Base-by-base conservation (phyloP, 306 rosid genomes). In the Citrullus colocynthis region DNA sequence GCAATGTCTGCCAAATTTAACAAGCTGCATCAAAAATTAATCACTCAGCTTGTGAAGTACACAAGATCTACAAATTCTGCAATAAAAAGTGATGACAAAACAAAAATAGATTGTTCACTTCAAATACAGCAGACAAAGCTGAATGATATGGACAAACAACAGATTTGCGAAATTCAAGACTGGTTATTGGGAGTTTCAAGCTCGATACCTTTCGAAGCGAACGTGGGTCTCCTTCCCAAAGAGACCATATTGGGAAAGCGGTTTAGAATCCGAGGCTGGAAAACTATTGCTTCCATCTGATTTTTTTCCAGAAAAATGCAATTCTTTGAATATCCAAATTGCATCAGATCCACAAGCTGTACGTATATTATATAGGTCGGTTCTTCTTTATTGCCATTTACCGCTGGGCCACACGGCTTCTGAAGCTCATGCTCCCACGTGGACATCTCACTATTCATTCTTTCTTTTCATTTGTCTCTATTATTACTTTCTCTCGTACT, bases 1-100 rank as follows among this genome's bases (percentile, higher is more conserved):
- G 87, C 87, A 85, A 85, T 79, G 82, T 88, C 90, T 81, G 92
- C 85, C 89, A 90, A 82, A 88, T 85, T 85, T 73, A 86, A 88
- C 74, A 88, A 85, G 90, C 91, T 87, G 92, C 92, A 90, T 85
- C 91, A 87, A 85, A 79, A 80, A 78, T 83, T 81, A 80, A 72
- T 58, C 86, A 77, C 82, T 88, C 87, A 81, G 88, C 81, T 74
- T 76, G 54, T 78, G 54, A 59, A 75, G 36, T 69, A 78, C 56
- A 45, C 71, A 81, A 87, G 59, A 78, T 67, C 39, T 58, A 28
- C 14, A 17, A 69, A 24, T 36, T 69, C 78, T 32, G 63, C 45
- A 51, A 45, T 45, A 21, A 41, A 67, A 70, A 69, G 28, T 20
- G 51, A 6, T 5, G 45, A 17, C 44, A 36, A 18, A 64, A 64